Base-by-base conservation (phyloP, 352 stramenopile species). In the Pythium aphanidermatum region DNA sequence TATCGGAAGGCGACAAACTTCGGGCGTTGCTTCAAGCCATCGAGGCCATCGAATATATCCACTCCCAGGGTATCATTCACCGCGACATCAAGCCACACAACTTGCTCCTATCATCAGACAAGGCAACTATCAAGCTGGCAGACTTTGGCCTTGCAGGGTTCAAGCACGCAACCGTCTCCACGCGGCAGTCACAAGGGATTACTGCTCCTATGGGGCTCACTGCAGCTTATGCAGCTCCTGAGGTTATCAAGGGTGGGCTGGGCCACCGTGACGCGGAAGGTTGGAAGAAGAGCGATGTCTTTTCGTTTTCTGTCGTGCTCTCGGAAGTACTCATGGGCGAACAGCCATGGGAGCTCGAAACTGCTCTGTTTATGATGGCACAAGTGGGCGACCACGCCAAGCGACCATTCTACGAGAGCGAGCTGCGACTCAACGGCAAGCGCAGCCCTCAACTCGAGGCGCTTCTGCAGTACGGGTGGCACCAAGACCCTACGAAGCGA, bases 41-140 rank as follows among this genome's bases (percentile, higher is more conserved):
- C 1, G 57, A 66, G 16, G 68, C 74, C 17, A 39, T 89, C 20
- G 51, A 55, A 37, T 64, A 71, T 41, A 56, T 80, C n/a, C 77
- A 90, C 35, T 55, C 68, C 14, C 63, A 75, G 16, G 65, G 54
- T 5, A 58, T 90, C 19, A 58, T 85, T 1, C 77, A 90, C 29
- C 40, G 86, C 26, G 77, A 86, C 36, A 80, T 90, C 37, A 90
- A 90, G 48, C 77, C 77, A 4, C 68, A 84, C 27, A 90, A 90
- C 41, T 32, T 90, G 4, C 71, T 86, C 2, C 45, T 52, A 2
- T 52, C 45, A 12, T 21, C 8, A 14, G 45, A 52, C 26, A 23
- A 19, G 14, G 9, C 43, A 35, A 45, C 45, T 1, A 35, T 35
- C 24, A 52, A 52, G 17, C 34, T 52, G 16, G 45, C 45, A 5